These are phyloP conservation scores for Trichoderma polysporum DNA, from an alignment of 2,329 filamentous ascomycete genomes.

Conservation along the genomic window DNA sequence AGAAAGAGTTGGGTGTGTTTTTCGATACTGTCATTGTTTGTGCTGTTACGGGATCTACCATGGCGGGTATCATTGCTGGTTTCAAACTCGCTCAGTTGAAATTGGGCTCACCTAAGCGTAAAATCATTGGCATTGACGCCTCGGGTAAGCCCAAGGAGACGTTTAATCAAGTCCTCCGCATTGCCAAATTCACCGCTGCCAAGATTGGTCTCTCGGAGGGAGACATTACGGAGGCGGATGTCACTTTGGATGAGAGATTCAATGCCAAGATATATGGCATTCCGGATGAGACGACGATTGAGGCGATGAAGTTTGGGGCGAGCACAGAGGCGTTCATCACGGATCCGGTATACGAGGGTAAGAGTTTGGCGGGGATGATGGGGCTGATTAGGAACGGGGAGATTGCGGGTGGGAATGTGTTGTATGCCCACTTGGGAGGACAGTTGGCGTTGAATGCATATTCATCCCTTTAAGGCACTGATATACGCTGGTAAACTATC, in stretches of 20 bases:
- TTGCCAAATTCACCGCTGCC: conserved; percentile 61
- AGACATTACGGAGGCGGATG: conserved; percentile 61
- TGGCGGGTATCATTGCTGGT: conserved; percentile 71
- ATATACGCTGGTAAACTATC: not conserved
- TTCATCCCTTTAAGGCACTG: conserved; percentile 18
- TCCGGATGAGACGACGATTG: conserved; percentile 63
- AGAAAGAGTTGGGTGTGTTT: conserved; percentile 59
- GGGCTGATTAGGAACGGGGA: conserved; percentile 64
- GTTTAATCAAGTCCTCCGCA: conserved; percentile 63
- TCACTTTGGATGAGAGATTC: conserved; percentile 59
- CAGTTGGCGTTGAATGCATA: conserved; percentile 71
- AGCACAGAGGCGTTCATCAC: conserved; percentile 70
- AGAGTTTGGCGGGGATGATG: conserved; percentile 71
- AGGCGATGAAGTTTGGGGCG: conserved; percentile 68
- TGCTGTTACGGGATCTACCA: conserved; percentile 68
- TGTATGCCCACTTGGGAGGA: conserved; percentile 71
- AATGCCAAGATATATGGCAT: conserved; percentile 68
- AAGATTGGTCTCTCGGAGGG: conserved; percentile 61
- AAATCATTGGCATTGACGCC: conserved; percentile 64
- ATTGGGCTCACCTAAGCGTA: conserved; percentile 45
- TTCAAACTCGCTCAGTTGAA: conserved; percentile 61
- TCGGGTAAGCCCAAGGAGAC: conserved; percentile 52
- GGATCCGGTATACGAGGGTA: conserved; percentile 75
- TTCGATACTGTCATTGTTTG: conserved; percentile 69
- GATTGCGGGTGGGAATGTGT: conserved; percentile 62